Evolutionary conservation across 495 filamentous ascomycete genomes (phyloP).

Genomic region (Penicillium longicatenatum): DNA sequence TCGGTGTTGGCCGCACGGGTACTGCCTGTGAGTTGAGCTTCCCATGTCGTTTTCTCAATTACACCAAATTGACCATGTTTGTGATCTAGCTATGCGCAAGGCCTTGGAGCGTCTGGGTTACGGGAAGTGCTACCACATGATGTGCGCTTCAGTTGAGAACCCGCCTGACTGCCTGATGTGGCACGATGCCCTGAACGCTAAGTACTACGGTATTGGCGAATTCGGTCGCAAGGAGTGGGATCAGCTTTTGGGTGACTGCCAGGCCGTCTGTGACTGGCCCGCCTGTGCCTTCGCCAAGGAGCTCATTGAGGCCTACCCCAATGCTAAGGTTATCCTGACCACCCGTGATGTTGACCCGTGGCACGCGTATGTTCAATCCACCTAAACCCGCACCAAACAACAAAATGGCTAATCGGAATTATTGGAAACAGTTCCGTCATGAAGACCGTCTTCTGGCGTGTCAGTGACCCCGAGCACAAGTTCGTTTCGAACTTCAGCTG

Average conservation of each 20-base stretch:
- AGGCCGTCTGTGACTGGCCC: constrained; percentile 69
- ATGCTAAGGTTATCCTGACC: constrained; percentile 68
- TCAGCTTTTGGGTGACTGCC: constrained; percentile 64
- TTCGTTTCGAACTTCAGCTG: constrained; percentile 55
- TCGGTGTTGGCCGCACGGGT: constrained; percentile 66
- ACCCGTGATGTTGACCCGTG: constrained; percentile 62
- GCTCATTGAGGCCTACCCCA: constrained; percentile 68
- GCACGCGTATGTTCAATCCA: constrained; percentile 44
- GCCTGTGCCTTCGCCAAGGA: constrained; percentile 67
- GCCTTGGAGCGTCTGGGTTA: constrained; percentile 63
- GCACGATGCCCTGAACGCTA: constrained; percentile 65
- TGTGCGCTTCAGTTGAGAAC: constrained; percentile 63
- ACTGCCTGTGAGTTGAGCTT: constrained; percentile 58
- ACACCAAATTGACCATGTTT: background rate
- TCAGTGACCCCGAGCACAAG: constrained; percentile 55
- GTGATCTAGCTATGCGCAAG: constrained; percentile 52
- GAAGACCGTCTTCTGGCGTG: constrained; percentile 57
- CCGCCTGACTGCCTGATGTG: constrained; percentile 61
- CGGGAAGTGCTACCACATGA: constrained; percentile 66
- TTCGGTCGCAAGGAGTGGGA: constrained; percentile 69
- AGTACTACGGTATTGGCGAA: constrained; percentile 61
- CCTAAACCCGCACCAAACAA: background rate
- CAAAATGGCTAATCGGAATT: constrained; percentile 1
- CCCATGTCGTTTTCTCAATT: background rate
- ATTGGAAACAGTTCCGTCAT: constrained; percentile 42